These are phyloP conservation scores for Cercospora beticola DNA, from an alignment of 2,329 filamentous ascomycete genomes.

Conservation along the genomic window DNA sequence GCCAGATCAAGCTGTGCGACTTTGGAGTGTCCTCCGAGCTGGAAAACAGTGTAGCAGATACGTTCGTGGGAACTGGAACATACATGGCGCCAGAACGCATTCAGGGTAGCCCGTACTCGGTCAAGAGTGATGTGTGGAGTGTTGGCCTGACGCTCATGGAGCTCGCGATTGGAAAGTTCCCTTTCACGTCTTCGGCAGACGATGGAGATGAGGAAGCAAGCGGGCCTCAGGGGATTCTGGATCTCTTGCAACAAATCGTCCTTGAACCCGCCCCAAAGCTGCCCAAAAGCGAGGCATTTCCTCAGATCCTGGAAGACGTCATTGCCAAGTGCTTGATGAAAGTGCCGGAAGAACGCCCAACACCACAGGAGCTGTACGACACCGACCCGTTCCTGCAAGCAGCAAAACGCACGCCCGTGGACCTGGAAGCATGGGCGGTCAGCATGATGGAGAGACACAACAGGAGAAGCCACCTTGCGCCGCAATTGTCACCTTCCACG, in stretches of 20 bases:
- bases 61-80: slow-evolving; percentile 96
- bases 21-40: slow-evolving; percentile 98
- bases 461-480: slow-evolving; percentile 87
- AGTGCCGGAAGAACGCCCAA: slow-evolving; percentile 82
- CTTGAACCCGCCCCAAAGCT: slow-evolving; percentile 91
- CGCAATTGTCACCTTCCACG: slow-evolving; percentile 74
- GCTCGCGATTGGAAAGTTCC: slow-evolving; percentile 94
- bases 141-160: slow-evolving; percentile 96
- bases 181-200: slow-evolving; percentile 84
- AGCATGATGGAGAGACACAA: slow-evolving; percentile 93
- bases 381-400: slow-evolving; percentile 93
- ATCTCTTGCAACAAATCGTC: slow-evolving; percentile 94
- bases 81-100: slow-evolving; percentile 99
- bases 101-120: slow-evolving; percentile 92
- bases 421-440: slow-evolving; percentile 89
- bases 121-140: slow-evolving; percentile 99
- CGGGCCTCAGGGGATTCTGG: slow-evolving; percentile 87
- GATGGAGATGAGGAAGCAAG: slow-evolving; percentile 67
- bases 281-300: slow-evolving; percentile 97
- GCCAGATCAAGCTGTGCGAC: slow-evolving; percentile 95
- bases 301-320: slow-evolving; percentile 91
- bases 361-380: slow-evolving; percentile 89
- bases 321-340: slow-evolving; percentile 95
- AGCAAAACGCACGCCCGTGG: slow-evolving; percentile 92
- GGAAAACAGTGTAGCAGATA: slow-evolving; percentile 96